Conservation (phyloP, 495 filamentous ascomycete species). For the Darksidea phi region DNA sequence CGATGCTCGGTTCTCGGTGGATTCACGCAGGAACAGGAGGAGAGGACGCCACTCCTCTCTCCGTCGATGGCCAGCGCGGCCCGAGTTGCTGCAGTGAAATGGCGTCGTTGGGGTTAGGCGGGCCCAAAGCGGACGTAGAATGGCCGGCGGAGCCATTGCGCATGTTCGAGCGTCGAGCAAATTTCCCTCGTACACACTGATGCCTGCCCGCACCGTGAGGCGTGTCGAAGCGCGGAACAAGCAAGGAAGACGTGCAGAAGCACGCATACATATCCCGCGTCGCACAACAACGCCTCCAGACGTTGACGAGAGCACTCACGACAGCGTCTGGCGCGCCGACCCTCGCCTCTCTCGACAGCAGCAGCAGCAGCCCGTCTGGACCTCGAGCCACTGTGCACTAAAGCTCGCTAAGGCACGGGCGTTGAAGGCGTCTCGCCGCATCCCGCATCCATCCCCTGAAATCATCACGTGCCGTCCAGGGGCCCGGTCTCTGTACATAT, state of each 20-base stretch:
- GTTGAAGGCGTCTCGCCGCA: too few species aligned
- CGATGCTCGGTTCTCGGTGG: too few species aligned
- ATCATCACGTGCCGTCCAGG: too few species aligned
- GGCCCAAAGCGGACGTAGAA: background rate
- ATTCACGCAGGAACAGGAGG: too few species aligned
- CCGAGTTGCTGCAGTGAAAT: background rate
- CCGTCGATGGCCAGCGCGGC: too few species aligned
- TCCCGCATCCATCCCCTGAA: too few species aligned
- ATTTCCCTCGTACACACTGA: background rate
- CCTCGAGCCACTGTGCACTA: too few species aligned
- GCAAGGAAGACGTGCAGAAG: constrained; percentile 1
- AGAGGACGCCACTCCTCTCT: too few species aligned
- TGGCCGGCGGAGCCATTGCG: background rate
- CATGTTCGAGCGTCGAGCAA: background rate
- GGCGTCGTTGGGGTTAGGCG: background rate
- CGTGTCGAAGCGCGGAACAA: background rate
- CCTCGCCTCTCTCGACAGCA: too few species aligned
- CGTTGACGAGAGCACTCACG: background rate
- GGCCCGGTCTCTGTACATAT: too few species aligned
- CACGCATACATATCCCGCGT: background rate
- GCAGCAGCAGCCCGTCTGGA: too few species aligned
- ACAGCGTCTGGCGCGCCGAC: background rate
- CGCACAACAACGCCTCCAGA: background rate
- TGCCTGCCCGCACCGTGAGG: background rate
- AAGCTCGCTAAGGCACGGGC: too few species aligned